Percentiles rank a stretch among this genome's conserved stretches.
Evolutionary conservation across 139 green algal species (phyloP).

Genomic region (Nannochloris sp.): DNA sequence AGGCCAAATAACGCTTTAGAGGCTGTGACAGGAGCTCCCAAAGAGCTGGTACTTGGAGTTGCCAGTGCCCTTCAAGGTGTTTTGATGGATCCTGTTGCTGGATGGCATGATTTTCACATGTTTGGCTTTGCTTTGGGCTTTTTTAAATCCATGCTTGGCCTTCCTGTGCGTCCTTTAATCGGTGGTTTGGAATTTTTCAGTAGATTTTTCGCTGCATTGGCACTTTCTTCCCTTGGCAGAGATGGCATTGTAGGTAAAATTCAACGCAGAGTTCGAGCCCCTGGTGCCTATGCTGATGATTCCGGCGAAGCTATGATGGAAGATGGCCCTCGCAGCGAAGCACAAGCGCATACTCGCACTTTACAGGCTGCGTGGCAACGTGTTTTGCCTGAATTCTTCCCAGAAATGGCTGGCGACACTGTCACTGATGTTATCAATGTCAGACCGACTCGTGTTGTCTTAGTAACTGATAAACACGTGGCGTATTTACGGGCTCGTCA

Average conservation of each 20-base stretch:
- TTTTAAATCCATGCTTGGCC: constrained; percentile 52
- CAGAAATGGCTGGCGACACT: constrained; percentile 29
- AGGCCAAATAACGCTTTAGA: constrained; percentile 59
- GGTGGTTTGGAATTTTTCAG: constrained; percentile 47
- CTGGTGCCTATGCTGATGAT: constrained; percentile 43
- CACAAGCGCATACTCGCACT: background rate
- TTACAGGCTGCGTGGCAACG: constrained; percentile 55
- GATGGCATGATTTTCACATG: constrained; percentile 30
- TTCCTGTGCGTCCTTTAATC: constrained; percentile 46
- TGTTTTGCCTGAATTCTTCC: constrained; percentile 47
- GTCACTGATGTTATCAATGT: constrained; percentile 57
- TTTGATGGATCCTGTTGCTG: constrained; percentile 53
- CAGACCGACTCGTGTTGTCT: constrained; percentile 46
- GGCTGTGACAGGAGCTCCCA: constrained; percentile 33
- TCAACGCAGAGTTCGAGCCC: constrained; percentile 55
- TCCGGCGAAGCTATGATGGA: constrained; percentile 15
- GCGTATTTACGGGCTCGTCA: constrained; percentile 47
- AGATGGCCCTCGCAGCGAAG: constrained; percentile 13
- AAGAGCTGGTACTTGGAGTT: constrained; percentile 48
- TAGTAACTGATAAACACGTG: constrained; percentile 66
- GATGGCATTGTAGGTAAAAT: constrained; percentile 71
- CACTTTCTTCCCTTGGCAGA: constrained; percentile 65
- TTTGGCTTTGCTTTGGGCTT: constrained; percentile 43
- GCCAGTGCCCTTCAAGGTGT: constrained; percentile 37
- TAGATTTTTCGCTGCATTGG: constrained; percentile 53